phyloP scores from a whole-genome alignment of 140 eudicot species.

The Senecio squalidus region DNA sequence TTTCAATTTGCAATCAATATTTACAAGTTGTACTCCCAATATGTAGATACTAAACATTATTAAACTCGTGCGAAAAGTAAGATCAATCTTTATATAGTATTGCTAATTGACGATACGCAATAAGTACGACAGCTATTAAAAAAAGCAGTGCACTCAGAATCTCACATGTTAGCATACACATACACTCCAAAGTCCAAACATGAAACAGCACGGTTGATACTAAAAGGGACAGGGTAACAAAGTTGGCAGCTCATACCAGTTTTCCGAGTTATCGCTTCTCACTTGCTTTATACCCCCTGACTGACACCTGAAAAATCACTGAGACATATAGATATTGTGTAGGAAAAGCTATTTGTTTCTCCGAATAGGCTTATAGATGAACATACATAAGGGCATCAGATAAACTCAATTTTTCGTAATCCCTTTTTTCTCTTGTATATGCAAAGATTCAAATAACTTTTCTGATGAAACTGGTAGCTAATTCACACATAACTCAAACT shows the following conservation, averaged over 20 bases:
- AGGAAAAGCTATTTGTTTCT: neutral
- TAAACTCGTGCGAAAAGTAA: conserved; percentile 11
- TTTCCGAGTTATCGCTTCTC: conserved; percentile 5
- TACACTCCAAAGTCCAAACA: neutral
- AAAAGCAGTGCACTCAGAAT: conserved; percentile 11
- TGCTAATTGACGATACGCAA: conserved; percentile 6
- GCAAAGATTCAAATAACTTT: neutral
- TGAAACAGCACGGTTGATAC: neutral
- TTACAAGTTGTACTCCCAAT: neutral
- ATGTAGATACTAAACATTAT: neutral
- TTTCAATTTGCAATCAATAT: conserved; percentile 10
- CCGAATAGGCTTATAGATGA: neutral
- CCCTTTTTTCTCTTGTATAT: neutral
- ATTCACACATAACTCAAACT: neutral
- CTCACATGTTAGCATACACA: conserved; percentile 16
- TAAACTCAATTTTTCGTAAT: neutral
- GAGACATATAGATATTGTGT: neutral
- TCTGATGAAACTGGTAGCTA: neutral
- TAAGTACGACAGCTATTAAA: conserved; percentile 15
- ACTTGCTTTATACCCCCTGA: conserved; percentile 13
- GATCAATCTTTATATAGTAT: conserved; percentile 8
- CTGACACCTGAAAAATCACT: neutral
- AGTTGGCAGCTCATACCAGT: neutral
- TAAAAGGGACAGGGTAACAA: neutral
- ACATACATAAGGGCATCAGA: neutral